Base-by-base conservation (phyloP, 805 yeast species). In the Starmerella ratchasimensis region DNA sequence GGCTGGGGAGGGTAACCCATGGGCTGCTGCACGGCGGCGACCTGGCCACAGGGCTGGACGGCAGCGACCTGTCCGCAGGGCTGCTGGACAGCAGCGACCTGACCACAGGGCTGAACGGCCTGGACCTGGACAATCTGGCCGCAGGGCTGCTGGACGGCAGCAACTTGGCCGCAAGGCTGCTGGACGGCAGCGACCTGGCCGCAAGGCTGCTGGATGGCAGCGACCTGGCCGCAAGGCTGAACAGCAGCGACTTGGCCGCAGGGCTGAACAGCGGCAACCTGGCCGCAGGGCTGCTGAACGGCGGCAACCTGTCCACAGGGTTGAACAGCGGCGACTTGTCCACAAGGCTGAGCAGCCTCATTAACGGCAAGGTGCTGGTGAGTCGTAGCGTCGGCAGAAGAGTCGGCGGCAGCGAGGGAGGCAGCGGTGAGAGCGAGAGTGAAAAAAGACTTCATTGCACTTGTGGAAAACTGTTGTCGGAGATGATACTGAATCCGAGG, bases 281-380 rank as follows among this genome's bases (percentile, higher is more conserved):
- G 38, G 4, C 7, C 26, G 34, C 28, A 23, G 10, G 36, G 36
- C 30, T 33, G 36, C 36, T 39, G 39, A 18, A 27, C 41, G 3
- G 42, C 41, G 19, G 31, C 33, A n/a, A 41, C 35, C 37, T 41
- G 38, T 16, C 18, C 14, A 21, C 43, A 31, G 16, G 43, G 36
- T 30, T 39, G 37, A 22, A 19, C 37, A 5, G 42, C 41, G 21
- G 35, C 41, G n/a, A 37, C 32, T 33, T 27, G 39, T 17, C 16
- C 31, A 8, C 20, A 6, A 32, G 35, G 35, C 35, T 32, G 35
- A 10, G 13, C 13, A 6, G n/a, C 25, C 26, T 21, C n/a, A 7
- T 29, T 13, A 25, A 25, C n/a, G 7, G 9, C 5, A 25, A 15
- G 7, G n/a, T 15, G 20, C 28, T 14, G 11, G n/a, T 9, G 14